A percentile compares a stretch with the other conserved stretches of the same genome.
phyloP scores from a whole-genome alignment of 1,139 yeast genomes.

The Scheffersomyces lignicola region DNA sequence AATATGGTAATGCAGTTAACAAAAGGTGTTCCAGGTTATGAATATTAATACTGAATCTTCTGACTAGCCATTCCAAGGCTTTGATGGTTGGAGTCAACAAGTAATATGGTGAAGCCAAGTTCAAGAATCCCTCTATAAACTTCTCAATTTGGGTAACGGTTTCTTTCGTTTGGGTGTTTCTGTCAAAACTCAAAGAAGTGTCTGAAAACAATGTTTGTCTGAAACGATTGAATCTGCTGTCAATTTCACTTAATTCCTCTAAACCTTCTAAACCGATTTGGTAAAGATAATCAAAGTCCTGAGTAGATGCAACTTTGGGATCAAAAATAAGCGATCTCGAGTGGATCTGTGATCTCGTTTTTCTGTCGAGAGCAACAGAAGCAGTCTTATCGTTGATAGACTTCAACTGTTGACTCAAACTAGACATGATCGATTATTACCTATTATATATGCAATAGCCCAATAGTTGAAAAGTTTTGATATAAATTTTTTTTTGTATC shows the following conservation, averaged over 20 bases:
- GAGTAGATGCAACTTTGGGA: constrained; percentile 84
- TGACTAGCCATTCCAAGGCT: constrained; percentile 92
- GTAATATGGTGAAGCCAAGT: constrained; percentile 75
- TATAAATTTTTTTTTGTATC: too few species aligned
- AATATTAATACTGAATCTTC: constrained; percentile 85
- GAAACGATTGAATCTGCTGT: constrained; percentile 72
- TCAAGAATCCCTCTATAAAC: constrained; percentile 72
- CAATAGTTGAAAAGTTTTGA: too few species aligned
- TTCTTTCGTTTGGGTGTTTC: constrained; percentile 76
- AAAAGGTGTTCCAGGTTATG: constrained; percentile 74
- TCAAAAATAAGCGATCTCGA: constrained; percentile 86
- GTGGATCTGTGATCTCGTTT: constrained; percentile 81
- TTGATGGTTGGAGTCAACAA: constrained; percentile 72
- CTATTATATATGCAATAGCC: too few species aligned
- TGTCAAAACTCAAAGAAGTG: constrained; percentile 73
- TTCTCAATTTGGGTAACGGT: constrained; percentile 71
- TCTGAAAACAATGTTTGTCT: constrained; percentile 76
- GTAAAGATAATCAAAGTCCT: constrained; percentile 83
- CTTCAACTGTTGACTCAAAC: constrained; percentile 79
- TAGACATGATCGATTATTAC: constrained; percentile 40
- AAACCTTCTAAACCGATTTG: constrained; percentile 75
- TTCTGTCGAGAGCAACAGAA: constrained; percentile 82
- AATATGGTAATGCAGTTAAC: constrained; percentile 75
- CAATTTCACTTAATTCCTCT: constrained; percentile 67
- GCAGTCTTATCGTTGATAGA: constrained; percentile 65